Percentiles rank a stretch among this genome's conserved stretches.
Conservation (phyloP, 441 rosid genomes). For the Kokia cookei region DNA sequence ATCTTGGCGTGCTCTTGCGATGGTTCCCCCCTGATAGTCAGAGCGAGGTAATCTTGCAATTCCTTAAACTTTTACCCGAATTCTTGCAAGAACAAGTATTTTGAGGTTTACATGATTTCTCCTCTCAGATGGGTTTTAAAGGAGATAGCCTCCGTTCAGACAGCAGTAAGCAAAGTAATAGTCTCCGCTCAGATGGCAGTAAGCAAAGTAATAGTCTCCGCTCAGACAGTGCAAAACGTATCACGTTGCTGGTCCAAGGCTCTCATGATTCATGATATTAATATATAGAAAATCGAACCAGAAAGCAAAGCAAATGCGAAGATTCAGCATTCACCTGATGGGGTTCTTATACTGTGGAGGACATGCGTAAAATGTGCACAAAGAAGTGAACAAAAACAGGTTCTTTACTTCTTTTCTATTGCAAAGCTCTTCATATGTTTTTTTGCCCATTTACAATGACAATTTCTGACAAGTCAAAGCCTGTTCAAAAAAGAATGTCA, state of each 20-base stretch:
- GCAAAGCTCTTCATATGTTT: background rate
- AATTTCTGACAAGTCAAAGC: background rate
- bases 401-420: background rate
- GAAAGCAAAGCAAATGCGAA: conserved; percentile 25
- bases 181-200: background rate
- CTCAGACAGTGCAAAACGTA: conserved; percentile 86
- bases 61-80: background rate
- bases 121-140: conserved; percentile 87
- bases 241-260: conserved; percentile 80
- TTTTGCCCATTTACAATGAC: background rate
- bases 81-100: background rate
- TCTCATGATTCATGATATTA: conserved; percentile 85
- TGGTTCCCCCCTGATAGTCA: conserved; percentile 85
- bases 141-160: conserved; percentile 81
- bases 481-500: background rate
- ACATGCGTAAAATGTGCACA: background rate
- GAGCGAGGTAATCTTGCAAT: conserved; percentile 48
- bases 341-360: conserved; percentile 8
- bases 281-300: conserved; percentile 29
- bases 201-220: conserved; percentile 33
- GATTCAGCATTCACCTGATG: conserved; percentile 49
- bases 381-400: background rate
- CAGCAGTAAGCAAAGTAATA: background rate
- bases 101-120: conserved; percentile 36
- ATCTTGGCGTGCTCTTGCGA: conserved; percentile 78